Evolutionary conservation across 1,284 basidiomycete species (phyloP).

Genomic region (Lentinula novae-zelandiae): DNA sequence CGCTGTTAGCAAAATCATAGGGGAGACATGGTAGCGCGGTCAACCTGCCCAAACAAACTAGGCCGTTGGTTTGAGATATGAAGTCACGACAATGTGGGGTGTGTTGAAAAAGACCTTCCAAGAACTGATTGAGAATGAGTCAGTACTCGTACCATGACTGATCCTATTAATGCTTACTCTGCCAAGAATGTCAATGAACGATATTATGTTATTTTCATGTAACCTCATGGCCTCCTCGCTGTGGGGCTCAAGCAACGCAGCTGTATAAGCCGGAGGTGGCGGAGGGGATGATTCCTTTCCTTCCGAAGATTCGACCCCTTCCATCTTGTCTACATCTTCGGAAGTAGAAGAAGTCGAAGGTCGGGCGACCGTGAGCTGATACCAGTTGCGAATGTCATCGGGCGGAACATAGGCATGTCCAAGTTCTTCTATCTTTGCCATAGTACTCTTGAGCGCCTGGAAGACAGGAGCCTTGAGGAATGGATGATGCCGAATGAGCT

Average conservation of each 20-base stretch:
- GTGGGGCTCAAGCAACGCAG: slow-evolving; percentile 18
- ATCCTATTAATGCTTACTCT: slow-evolving; percentile 44
- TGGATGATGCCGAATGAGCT: slow-evolving; percentile 96
- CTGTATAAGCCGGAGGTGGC: slow-evolving; percentile 19
- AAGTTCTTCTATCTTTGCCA: slow-evolving; percentile 72
- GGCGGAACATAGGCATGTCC: slow-evolving; percentile 60
- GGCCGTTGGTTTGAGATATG: slow-evolving; percentile 70
- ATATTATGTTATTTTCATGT: slow-evolving; percentile 72
- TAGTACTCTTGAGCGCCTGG: slow-evolving; percentile 64
- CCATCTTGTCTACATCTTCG: slow-evolving; percentile 51
- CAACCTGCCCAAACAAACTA: slow-evolving; percentile 74
- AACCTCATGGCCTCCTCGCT: slow-evolving; percentile 44
- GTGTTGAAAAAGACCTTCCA: slow-evolving; percentile 94
- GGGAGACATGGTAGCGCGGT: slow-evolving; percentile 86
- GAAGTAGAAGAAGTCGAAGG: slow-evolving; percentile 17
- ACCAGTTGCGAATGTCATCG: slow-evolving; percentile 62
- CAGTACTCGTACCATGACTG: slow-evolving; percentile 7
- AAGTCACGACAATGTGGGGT: slow-evolving; percentile 90
- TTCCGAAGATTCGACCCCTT: slow-evolving; percentile 33
- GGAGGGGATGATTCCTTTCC: slow-evolving; percentile 10
- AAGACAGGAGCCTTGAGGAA: slow-evolving; percentile 79
- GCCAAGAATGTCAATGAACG: slow-evolving; percentile 73
- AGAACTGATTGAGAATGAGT: slow-evolving; percentile 50
- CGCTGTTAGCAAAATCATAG: slow-evolving; percentile 83
- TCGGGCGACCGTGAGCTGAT: slow-evolving; percentile 43